Percentiles rank a stretch among this genome's conserved stretches.
These are phyloP conservation scores for Kalmusia sp. DNA, from an alignment of 2,329 filamentous ascomycete species.

Conservation along the genomic window DNA sequence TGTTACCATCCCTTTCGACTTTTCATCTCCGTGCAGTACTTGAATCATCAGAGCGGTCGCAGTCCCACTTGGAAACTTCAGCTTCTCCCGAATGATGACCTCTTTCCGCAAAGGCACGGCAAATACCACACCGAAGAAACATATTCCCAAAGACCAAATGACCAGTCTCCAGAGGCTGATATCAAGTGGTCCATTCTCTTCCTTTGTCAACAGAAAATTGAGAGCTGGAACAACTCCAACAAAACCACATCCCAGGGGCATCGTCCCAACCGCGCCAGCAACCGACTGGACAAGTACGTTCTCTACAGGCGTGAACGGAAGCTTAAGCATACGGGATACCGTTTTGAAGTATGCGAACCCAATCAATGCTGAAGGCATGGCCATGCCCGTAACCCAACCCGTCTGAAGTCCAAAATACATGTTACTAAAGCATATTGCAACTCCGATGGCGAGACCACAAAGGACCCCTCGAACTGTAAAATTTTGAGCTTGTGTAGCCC, in stretches of 20 bases:
- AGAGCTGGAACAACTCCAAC: slow-evolving; percentile 93
- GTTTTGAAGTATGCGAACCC: slow-evolving; percentile 93
- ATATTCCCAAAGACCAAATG: slow-evolving; percentile 89
- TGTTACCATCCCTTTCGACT: slow-evolving; percentile 21
- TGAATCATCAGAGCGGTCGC: slow-evolving; percentile 93
- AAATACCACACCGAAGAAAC: slow-evolving; percentile 96
- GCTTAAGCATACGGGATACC: slow-evolving; percentile 72
- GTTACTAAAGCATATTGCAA: slow-evolving; percentile 94
- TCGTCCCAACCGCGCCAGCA: slow-evolving; percentile 92
- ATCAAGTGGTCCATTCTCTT: slow-evolving; percentile 79
- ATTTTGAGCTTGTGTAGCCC: slow-evolving; percentile 62
- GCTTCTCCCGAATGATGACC: slow-evolving; percentile 89
- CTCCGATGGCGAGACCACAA: slow-evolving; percentile 82
- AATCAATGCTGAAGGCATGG: slow-evolving; percentile 93
- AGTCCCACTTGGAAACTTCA: slow-evolving; percentile 95
- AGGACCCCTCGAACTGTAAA: slow-evolving; percentile 84
- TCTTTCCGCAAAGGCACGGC: slow-evolving; percentile 89
- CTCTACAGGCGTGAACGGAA: slow-evolving; percentile 91
- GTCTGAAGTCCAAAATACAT: slow-evolving; percentile 99
- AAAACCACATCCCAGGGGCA: slow-evolving; percentile 95
- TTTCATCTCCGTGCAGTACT: slow-evolving; percentile 75
- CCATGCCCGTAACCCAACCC: slow-evolving; percentile 85
- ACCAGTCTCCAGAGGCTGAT: slow-evolving; percentile 79
- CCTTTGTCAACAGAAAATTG: slow-evolving; percentile 79
- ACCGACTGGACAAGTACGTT: slow-evolving; percentile 98